These are phyloP conservation scores for Mortierella sp. DNA, from an alignment of 371 early-diverging fungal genomes.

Conservation along the genomic window DNA sequence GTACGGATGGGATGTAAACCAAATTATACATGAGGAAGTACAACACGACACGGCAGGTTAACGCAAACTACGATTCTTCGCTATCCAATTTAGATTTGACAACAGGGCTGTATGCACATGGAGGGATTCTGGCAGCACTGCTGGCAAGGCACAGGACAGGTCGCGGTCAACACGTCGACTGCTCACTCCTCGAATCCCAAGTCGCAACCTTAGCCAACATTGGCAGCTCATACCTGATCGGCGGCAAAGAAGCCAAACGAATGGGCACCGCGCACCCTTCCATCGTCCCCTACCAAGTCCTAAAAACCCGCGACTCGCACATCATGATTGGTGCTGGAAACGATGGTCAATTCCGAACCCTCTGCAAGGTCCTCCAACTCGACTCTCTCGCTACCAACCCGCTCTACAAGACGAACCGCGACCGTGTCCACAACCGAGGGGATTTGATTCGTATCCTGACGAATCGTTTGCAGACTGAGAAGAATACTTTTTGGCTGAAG, in stretches of 20 bases:
- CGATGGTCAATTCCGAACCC: slow-evolving; percentile 83
- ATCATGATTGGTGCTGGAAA: slow-evolving; percentile 94
- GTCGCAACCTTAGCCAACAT: slow-evolving; percentile 92
- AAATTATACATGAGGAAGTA: too few species aligned
- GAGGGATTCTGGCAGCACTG: slow-evolving; percentile 92
- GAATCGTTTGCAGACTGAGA: slow-evolving; percentile 64
- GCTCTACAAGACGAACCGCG: slow-evolving; percentile 75
- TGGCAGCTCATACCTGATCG: slow-evolving; percentile 88
- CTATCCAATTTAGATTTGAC: slow-evolving; percentile 66
- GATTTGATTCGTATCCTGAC: slow-evolving; percentile 72
- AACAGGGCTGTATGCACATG: slow-evolving; percentile 91
- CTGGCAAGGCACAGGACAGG: slow-evolving; percentile 76
- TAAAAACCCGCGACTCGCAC: slow-evolving; percentile 86
- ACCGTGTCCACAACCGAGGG: slow-evolving; percentile 81
- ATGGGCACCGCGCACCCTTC: slow-evolving; percentile 93
- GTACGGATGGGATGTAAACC: not conserved
- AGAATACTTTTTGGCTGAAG: slow-evolving; percentile 75
- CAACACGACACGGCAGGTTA: too few species aligned
- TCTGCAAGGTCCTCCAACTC: slow-evolving; percentile 68
- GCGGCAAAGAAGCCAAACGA: slow-evolving; percentile 82
- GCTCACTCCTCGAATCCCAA: slow-evolving; percentile 89
- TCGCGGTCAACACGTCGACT: slow-evolving; percentile 89
- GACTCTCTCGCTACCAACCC: slow-evolving; percentile 66
- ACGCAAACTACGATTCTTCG: not conserved
- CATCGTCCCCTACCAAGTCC: slow-evolving; percentile 94